Evolutionary conservation across 352 stramenopile species (phyloP), one percentile per base, ranked within the genome.

Genomic region (Discostella stelligera): DNA sequence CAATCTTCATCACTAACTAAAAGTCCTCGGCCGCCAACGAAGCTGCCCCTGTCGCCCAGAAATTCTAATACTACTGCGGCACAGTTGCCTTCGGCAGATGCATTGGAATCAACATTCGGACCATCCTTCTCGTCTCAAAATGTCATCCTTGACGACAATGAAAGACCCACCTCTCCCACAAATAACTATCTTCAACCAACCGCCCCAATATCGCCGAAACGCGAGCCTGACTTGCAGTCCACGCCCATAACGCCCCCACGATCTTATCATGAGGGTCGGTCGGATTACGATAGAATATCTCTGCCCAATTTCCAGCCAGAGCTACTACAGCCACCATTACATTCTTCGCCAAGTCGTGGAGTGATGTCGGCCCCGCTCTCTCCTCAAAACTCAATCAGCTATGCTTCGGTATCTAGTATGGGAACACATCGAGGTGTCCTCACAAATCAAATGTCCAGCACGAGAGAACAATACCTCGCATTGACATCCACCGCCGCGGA

Each of bases 401-500:
- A 75, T 21, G 60, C 25, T 41, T 81, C 73, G 1, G 18, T 37
- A 48, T 61, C 73, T 14, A 66, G 66, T 5, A 3, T 50, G 14
- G 66, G 65, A 25, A 46, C 49, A 49, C 58, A 59, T 23, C 58
- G 67, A 37, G 58, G 41, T 23, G 25, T 53, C 20, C 49, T 46
- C 8, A 52, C 58, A 37, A 55, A 37, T 53, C 48, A 60, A 9
- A 60, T 53, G 10, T 55, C 59, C 5, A 50, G 27, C n/a, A 70
- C 41, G 27, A 58, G 62, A 16, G 61, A 82, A 9, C 74, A 82
- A 30, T 75, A 90, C 59, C 79, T 84, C 18, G 87, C 80, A 67
- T 55, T 92, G 13, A 92, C 84, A 18, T 90, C 84, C 6, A 91
- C 84, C 21, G 77, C 84, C 39, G 77, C 86, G 11, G 87, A 93